These are phyloP conservation scores for Fusarium aywerte DNA, from an alignment of 2,329 filamentous ascomycete species.

Conservation along the genomic window DNA sequence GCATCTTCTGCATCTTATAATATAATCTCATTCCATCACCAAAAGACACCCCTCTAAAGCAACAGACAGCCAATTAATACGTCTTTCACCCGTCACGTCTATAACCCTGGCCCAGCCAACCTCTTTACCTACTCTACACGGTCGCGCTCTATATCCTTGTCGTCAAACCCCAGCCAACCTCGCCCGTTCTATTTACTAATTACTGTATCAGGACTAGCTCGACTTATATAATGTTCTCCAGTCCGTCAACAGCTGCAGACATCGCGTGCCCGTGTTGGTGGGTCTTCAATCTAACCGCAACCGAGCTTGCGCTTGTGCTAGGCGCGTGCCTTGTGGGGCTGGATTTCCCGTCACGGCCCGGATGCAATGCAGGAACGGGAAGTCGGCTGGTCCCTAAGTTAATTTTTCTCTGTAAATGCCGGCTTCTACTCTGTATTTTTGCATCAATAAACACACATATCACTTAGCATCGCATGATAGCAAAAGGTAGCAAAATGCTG, in stretches of 20 bases:
- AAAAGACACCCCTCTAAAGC: not conserved
- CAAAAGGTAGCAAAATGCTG: conserved; percentile 39
- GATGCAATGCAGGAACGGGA: conserved; percentile 43
- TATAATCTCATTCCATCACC: not conserved
- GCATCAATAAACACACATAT: not conserved
- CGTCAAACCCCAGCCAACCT: conserved; percentile 21
- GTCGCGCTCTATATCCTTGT: conserved; percentile 25
- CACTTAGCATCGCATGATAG: not conserved
- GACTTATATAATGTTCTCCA: conserved; percentile 8
- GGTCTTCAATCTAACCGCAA: conserved; percentile 1
- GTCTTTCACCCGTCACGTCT: conserved; percentile 23
- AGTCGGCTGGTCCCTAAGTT: not conserved
- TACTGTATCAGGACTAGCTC: conserved; percentile 30
- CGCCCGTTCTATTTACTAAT: conserved; percentile 43
- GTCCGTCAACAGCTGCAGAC: conserved; percentile 17
- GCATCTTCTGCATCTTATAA: not conserved
- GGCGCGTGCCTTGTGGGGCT: conserved; percentile 37
- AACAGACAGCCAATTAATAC: not conserved
- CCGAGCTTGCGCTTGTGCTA: conserved; percentile 4
- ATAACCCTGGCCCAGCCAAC: conserved; percentile 24
- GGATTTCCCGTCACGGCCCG: conserved; percentile 34
- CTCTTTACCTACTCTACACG: conserved; percentile 26
- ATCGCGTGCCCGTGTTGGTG: conserved; percentile 24
- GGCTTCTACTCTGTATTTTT: not conserved
- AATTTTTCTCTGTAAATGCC: not conserved